These are phyloP conservation scores for Eimeria maxima DNA, from an alignment of 169 alveolate genomes.

Conservation along the genomic window DNA sequence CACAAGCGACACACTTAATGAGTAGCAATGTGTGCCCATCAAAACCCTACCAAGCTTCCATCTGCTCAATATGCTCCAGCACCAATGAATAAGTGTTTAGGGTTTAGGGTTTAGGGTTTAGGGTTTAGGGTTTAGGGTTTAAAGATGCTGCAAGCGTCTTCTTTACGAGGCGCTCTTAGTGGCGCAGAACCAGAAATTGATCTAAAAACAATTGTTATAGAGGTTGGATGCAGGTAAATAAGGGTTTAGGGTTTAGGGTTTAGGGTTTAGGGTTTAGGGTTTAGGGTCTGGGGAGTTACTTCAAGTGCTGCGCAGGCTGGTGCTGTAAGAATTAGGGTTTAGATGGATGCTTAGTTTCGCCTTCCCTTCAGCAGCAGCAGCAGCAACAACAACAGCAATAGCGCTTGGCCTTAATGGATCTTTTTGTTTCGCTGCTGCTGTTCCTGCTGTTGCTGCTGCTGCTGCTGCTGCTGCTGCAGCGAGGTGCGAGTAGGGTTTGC, in stretches of 20 bases:
- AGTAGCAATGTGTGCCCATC: background rate
- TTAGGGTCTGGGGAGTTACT: slow-evolving; percentile 13
- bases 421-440: background rate
- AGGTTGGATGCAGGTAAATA: slow-evolving; percentile 52
- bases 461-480: slow-evolving; percentile 78
- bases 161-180: slow-evolving; percentile 46
- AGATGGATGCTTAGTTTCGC: background rate
- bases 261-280: slow-evolving; percentile 60
- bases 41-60: background rate
- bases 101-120: slow-evolving; percentile 50
- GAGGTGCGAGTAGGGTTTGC: slow-evolving; percentile 75
- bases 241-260: slow-evolving; percentile 65
- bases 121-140: slow-evolving; percentile 21
- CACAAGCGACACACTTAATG: slow-evolving; percentile 7
- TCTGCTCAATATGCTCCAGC: background rate
- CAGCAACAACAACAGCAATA: background rate
- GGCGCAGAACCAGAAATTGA: slow-evolving; percentile 50
- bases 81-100: background rate
- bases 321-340: no score
- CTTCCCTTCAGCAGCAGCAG: background rate
- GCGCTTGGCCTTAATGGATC: background rate
- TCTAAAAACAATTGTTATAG: slow-evolving; percentile 1
- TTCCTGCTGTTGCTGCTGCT: slow-evolving; percentile 38
- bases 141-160: slow-evolving; percentile 19
- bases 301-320: no score